Evolutionary conservation across 2,329 filamentous ascomycete genomes (phyloP).

Genomic region (Aureobasidium mangrovei): DNA sequence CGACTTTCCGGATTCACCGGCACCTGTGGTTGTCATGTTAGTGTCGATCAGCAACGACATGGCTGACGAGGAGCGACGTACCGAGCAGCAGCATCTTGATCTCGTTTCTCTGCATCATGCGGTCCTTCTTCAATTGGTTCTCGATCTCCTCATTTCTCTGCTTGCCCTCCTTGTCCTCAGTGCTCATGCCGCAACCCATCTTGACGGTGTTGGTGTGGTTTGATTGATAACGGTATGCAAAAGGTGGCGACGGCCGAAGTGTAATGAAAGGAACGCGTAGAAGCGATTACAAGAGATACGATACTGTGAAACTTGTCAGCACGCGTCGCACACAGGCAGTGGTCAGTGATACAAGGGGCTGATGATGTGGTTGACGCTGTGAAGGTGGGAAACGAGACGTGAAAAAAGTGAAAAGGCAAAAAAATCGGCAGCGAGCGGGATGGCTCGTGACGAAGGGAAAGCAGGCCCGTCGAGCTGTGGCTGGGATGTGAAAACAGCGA

Average conservation of each 20-base stretch:
- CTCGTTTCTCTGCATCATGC: constrained; percentile 97
- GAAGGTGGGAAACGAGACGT: neutral
- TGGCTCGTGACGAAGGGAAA: neutral
- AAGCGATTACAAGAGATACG: constrained; percentile 1
- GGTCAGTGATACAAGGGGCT: constrained; percentile 10
- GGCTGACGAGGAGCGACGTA: constrained; percentile 43
- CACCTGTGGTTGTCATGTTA: constrained; percentile 48
- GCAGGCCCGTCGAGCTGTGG: neutral
- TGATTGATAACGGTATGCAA: neutral
- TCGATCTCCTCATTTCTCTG: constrained; percentile 99
- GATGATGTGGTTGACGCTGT: neutral
- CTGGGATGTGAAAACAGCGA: neutral
- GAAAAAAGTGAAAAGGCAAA: neutral
- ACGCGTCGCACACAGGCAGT: constrained; percentile 6
- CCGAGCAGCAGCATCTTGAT: constrained; percentile 99
- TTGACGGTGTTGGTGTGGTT: constrained; percentile 41
- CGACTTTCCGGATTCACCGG: constrained; percentile 95
- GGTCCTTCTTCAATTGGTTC: constrained; percentile 96
- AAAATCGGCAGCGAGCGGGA: neutral
- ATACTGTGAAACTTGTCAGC: constrained; percentile 8
- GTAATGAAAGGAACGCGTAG: constrained; percentile 3
- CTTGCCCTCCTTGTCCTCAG: constrained; percentile 99
- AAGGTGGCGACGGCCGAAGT: neutral
- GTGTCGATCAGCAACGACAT: neutral
- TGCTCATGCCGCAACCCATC: constrained; percentile 99